Conservation (phyloP, 1,284 basidiomycete species). For the Golubevia sp. region DNA sequence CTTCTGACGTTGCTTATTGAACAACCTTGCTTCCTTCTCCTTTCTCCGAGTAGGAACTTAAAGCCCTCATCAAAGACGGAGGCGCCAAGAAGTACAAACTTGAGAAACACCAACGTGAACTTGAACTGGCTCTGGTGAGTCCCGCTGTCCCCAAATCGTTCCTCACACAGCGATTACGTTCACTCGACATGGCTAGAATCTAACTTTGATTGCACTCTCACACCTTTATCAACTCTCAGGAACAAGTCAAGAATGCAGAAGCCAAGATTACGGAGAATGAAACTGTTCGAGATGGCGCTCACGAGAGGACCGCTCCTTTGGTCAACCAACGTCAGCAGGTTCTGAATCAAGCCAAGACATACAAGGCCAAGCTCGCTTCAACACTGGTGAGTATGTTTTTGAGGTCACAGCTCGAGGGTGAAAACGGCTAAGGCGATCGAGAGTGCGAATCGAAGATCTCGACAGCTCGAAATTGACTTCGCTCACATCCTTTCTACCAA, state of each 20-base stretch:
- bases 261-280: conserved; percentile 62
- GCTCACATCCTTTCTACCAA: too few species aligned
- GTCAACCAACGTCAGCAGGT: conserved; percentile 24
- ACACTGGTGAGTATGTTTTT: too few species aligned
- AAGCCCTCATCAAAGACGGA: too few species aligned
- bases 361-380: conserved; percentile 65
- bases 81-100: neutral
- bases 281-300: conserved; percentile 27
- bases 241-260: conserved; percentile 62
- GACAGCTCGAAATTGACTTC: conserved; percentile 62
- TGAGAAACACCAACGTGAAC: neutral
- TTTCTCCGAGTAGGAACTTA: too few species aligned
- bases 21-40: neutral
- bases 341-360: conserved; percentile 48
- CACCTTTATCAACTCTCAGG: conserved; percentile 3
- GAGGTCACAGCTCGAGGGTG: too few species aligned
- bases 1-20: neutral
- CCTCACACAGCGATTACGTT: too few species aligned
- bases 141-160: too few species aligned
- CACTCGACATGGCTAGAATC: too few species aligned
- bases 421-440: conserved; percentile 23
- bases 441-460: conserved; percentile 65
- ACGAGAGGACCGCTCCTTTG: conserved; percentile 21
- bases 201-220: neutral
- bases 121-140: neutral